A percentile compares a stretch with the other conserved stretches of the same genome.
These are phyloP conservation scores for Moesziomyces globuligerus DNA, from an alignment of 1,284 basidiomycete species.

Conservation along the genomic window DNA sequence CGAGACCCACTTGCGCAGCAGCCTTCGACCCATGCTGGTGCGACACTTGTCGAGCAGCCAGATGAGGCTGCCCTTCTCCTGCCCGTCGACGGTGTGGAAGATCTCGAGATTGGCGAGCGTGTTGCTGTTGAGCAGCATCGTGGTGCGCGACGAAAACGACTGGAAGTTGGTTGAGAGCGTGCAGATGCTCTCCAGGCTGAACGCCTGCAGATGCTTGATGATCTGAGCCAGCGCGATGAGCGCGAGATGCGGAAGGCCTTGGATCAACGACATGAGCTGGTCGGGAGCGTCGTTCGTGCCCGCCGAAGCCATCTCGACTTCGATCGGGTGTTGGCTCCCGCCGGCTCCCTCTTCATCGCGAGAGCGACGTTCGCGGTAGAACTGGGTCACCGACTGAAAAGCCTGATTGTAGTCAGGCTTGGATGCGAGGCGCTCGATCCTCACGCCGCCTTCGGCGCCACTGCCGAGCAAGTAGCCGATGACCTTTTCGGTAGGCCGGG, in stretches of 20 bases:
- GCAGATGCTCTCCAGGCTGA: constrained; percentile 73
- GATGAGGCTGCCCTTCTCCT: constrained; percentile 80
- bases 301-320: constrained; percentile 27
- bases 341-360: no score
- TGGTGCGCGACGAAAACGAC: constrained; percentile 76
- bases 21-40: constrained; percentile 86
- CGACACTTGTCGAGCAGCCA: constrained; percentile 84
- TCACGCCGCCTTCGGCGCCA: constrained; percentile 64
- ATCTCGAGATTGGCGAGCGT: constrained; percentile 80
- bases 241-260: constrained; percentile 69
- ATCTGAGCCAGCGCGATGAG: constrained; percentile 81
- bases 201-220: constrained; percentile 80
- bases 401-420: constrained; percentile 77
- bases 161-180: constrained; percentile 71
- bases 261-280: constrained; percentile 26
- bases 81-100: constrained; percentile 73
- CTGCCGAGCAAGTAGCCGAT: constrained; percentile 73
- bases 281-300: neutral
- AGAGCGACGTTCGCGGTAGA: constrained; percentile 71
- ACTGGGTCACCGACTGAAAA: constrained; percentile 77
- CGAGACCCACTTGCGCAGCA: constrained; percentile 87
- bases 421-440: constrained; percentile 76
- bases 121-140: constrained; percentile 89
- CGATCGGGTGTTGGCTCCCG: no score
- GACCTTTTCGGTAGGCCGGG: constrained; percentile 80